Base-by-base conservation (phyloP, 2,329 filamentous ascomycete species). In the Akanthomyces uredinophilus region DNA sequence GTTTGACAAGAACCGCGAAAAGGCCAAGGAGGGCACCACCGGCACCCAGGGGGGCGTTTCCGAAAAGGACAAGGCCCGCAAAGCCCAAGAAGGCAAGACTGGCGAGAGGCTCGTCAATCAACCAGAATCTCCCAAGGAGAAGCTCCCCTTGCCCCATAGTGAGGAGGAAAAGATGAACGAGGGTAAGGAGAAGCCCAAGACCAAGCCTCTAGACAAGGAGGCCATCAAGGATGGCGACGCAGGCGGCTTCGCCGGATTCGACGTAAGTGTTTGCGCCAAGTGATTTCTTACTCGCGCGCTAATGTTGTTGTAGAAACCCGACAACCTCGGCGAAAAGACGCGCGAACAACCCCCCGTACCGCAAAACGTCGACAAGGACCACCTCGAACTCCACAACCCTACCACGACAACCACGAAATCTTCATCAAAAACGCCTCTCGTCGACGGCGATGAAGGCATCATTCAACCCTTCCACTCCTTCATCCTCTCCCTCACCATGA, bases 401-500 rank as follows among this genome's bases (percentile, higher is more conserved):
- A 67, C 63, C 56, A 65, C 65, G 70, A 41, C 65, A 69, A 37
- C 63, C 51, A 64, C 65, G n/a, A 18, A 59, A 3, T 62, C 54
- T n/a, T 47, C 63, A n/a, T 66, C 69, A 35, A 72, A 72, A 61
- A 66, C 65, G 3, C 64, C 70, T 52, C 71, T 62, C 20, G 72
- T 73, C 10, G 75, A 78, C 59, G 69, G 63, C 5, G 68, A 69
- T 7, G 83, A 82, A 11, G 86, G 87, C 63, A 79, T 93, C 46
- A 92, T 93, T 64, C 89, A 87, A 65, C 91, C 91, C 20, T 81
- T 88, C 70, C 94, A 99, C 74, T 98, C 95, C 4, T 96, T 95
- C 70, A 72, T 96, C 14, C 87, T 98, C 37, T 96, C 95, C 18
- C 87, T 97, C 64, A 94, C 93, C 63, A 99, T 98, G 95, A 99